Base-by-base conservation (phyloP, 768 basidiomycete genomes). In the Hericium alpestre region DNA sequence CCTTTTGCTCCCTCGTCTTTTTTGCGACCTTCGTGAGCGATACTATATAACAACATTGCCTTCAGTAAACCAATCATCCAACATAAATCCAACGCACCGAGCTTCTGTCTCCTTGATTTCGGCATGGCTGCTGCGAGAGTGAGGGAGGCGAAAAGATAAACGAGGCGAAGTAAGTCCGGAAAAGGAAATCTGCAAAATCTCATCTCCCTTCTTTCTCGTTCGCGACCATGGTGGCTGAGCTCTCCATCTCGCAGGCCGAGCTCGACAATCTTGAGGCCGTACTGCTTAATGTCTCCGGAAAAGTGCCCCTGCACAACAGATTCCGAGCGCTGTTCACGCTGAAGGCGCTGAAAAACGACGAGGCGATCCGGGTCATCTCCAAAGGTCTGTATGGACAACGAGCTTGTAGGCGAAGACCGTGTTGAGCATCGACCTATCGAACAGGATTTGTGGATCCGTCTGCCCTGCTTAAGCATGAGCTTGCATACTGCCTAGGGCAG, bases 401-500 rank as follows among this genome's bases (percentile, higher is more conserved):
- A 18, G 70, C 13, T 41, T 46, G 27, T 54, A 57, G 37, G 61
- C 58, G 55, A 49, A 48, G 46, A 32, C 32, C 25, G n/a, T 12
- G 15, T 12, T 37, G 49, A 50, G 51, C 32, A 55, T 56, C n/a
- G 11, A 46, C 0, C 1, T 5, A 10, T 27, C 38, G 23, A 25
- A 47, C 64, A 94, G 94, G 87, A 25, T 91, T 99, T 67, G 70
- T 72, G 38, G 94, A 97, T 69, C 78, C 83, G 5, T 96, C 93
- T 46, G 90, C 93, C 9, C 70, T 99, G 58, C 78, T 99, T 37
- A 97, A 97, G 66, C 96, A 99, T 69, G 96, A 99, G 66, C 79
- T 99, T 2, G 96, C 96, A 1, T 99, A 98, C 69, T 94, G 93
- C 65, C 79, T 99, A 3, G 96, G 96, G 0, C 96, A 99, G 71